A percentile compares a stretch with the other conserved stretches of the same genome.
phyloP scores from a whole-genome alignment of 495 filamentous ascomycete species.

The Penicillium herquei region DNA sequence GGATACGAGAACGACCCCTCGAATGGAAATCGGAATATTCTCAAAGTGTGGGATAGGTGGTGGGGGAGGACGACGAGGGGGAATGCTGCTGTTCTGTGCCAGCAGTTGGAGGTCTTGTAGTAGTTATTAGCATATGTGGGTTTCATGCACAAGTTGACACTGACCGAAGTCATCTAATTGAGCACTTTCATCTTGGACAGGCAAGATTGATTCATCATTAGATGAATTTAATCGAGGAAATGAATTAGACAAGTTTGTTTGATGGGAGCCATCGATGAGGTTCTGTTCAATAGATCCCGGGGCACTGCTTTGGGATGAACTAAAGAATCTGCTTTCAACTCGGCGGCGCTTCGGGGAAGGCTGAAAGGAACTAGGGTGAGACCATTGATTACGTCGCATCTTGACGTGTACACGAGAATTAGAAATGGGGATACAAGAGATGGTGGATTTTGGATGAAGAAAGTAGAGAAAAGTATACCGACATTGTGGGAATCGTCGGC shows the following conservation, averaged over 20 bases:
- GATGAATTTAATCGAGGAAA: neutral
- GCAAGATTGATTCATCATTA: neutral
- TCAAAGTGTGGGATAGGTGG: conserved; percentile 15
- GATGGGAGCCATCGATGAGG: conserved; percentile 28
- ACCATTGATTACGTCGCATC: conserved; percentile 14
- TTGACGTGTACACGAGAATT: neutral
- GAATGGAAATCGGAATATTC: conserved; percentile 41
- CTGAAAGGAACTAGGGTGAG: conserved; percentile 5
- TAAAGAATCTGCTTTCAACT: neutral
- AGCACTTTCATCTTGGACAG: conserved; percentile 21
- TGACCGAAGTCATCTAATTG: conserved; percentile 54
- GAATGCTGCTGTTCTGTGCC: neutral
- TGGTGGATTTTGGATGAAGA: neutral
- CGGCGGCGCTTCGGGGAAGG: conserved; percentile 12
- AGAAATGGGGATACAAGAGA: neutral
- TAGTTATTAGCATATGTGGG: neutral
- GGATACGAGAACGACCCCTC: conserved; percentile 74
- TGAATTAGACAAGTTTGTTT: conserved; percentile 8
- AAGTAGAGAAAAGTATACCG: too few species aligned
- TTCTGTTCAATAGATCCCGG: conserved; percentile 22
- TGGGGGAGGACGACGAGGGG: neutral
- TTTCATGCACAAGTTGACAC: neutral
- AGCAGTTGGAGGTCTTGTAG: neutral
- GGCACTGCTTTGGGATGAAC: conserved; percentile 14
- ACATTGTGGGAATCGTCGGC: too few species aligned